phyloP scores from a whole-genome alignment of 805 yeast species.

The Kluyveromyces nonfermentans region DNA sequence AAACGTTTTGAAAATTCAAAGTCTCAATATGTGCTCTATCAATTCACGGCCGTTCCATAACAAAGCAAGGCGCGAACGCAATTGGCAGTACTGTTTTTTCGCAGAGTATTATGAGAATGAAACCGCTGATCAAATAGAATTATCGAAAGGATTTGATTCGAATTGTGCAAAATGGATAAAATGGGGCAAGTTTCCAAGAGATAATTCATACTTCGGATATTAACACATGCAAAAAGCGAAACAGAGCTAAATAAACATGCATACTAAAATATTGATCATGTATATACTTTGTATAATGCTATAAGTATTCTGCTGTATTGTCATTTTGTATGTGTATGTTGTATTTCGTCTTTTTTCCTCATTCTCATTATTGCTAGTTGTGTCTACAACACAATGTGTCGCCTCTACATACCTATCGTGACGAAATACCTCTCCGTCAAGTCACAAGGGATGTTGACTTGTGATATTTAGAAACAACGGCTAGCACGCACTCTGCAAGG shows the following conservation, averaged over 20 bases:
- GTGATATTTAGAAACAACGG: no score
- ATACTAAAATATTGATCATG: not conserved
- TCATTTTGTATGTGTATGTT: no score
- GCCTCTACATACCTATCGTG: no score
- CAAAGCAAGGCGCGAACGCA: slow-evolving; percentile 17
- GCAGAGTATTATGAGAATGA: slow-evolving; percentile 43
- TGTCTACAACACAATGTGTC: no score
- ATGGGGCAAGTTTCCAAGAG: slow-evolving; percentile 50
- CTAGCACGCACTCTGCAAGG: no score
- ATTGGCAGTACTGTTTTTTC: slow-evolving; percentile 79
- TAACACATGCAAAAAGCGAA: not conserved
- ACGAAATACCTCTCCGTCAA: no score
- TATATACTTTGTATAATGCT: not conserved
- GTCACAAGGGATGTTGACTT: no score
- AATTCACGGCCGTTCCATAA: slow-evolving; percentile 66
- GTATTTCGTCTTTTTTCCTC: no score
- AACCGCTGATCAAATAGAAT: slow-evolving; percentile 19
- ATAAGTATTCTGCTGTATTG: not conserved
- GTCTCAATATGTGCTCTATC: slow-evolving; percentile 60
- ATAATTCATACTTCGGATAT: slow-evolving; percentile 29
- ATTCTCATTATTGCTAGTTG: no score
- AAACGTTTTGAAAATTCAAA: slow-evolving; percentile 42
- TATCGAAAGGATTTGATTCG: slow-evolving; percentile 35
- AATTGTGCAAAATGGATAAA: slow-evolving; percentile 43
- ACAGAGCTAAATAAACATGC: not conserved